Percentiles rank a stretch among this genome's conserved stretches.
phyloP scores from a whole-genome alignment of 2,329 filamentous ascomycete species.

The Pyricularia pennisetigena region DNA sequence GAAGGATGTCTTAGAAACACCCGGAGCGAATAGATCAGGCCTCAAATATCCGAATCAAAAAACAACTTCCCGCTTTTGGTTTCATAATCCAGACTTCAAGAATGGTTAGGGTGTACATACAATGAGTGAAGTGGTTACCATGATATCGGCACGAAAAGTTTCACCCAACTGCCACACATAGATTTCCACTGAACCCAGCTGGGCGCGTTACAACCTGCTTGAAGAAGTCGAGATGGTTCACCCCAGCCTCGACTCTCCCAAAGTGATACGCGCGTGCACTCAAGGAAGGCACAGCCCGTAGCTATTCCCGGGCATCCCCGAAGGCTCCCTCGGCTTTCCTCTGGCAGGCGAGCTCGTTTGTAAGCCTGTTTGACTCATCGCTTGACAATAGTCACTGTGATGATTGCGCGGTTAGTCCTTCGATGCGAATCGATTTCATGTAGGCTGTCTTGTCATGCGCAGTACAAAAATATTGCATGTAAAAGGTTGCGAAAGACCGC shows the following conservation, averaged over 20 bases:
- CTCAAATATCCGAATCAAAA: not conserved
- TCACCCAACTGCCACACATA: not conserved
- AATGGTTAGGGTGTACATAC: not conserved
- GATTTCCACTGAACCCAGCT: not conserved
- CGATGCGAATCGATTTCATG: no score
- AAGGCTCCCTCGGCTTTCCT: not conserved
- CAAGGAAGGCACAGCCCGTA: not conserved
- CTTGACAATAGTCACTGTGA: conserved; percentile 57
- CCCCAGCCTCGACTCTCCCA: not conserved
- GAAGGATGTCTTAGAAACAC: not conserved
- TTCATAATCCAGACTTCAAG: not conserved
- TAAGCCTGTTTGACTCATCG: conserved; percentile 33
- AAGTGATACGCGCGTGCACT: not conserved
- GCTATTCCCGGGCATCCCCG: not conserved
- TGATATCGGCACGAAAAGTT: not conserved
- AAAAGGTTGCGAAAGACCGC: not conserved
- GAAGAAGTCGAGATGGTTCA: not conserved
- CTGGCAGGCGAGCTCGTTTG: not conserved
- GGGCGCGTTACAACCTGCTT: not conserved
- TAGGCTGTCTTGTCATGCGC: not conserved
- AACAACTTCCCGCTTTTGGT: not conserved
- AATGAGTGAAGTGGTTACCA: not conserved
- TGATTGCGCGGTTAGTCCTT: not conserved
- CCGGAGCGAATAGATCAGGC: not conserved
- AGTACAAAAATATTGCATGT: not conserved